These are phyloP conservation scores for Geranomyces variabilis DNA, from an alignment of 192 early-diverging fungal genomes.

Conservation along the genomic window DNA sequence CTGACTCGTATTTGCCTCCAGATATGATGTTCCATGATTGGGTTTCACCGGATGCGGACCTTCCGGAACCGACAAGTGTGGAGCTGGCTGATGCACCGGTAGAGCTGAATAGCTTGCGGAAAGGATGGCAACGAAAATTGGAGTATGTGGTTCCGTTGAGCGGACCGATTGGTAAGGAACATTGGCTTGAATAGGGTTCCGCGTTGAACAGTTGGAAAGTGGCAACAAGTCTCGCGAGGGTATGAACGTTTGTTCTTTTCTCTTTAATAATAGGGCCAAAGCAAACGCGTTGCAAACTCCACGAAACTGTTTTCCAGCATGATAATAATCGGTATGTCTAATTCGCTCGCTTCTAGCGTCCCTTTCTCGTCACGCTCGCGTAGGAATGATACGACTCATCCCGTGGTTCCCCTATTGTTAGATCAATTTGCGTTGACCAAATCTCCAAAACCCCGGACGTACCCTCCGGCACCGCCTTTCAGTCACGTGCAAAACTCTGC, in stretches of 20 bases:
- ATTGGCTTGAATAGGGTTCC: not conserved
- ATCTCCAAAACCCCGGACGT: slow-evolving; percentile 48
- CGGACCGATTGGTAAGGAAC: slow-evolving; percentile 17
- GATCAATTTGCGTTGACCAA: slow-evolving; percentile 40
- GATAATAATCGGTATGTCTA: slow-evolving; percentile 14
- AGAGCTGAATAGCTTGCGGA: not conserved
- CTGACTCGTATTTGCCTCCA: not conserved
- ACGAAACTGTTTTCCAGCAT: slow-evolving; percentile 16
- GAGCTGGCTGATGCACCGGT: not conserved
- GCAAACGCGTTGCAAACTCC: slow-evolving; percentile 26
- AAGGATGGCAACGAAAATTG: slow-evolving; percentile 19
- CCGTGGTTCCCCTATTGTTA: too few relatives aligned
- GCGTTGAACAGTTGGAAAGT: not conserved
- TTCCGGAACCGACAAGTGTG: slow-evolving; percentile 12
- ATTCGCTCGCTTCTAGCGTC: not conserved
- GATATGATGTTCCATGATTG: slow-evolving; percentile 23
- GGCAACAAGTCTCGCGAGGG: too few relatives aligned
- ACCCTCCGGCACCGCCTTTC: slow-evolving; percentile 49
- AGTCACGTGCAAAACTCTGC: slow-evolving; percentile 36
- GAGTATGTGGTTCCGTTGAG: slow-evolving; percentile 26
- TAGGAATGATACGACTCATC: too few relatives aligned
- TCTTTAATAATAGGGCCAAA: slow-evolving; percentile 10
- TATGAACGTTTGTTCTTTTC: too few relatives aligned
- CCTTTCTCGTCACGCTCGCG: not conserved
- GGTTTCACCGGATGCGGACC: slow-evolving; percentile 1